Base-by-base conservation (phyloP, 192 early-diverging fungal genomes). In the Coemansia sp. region DNA sequence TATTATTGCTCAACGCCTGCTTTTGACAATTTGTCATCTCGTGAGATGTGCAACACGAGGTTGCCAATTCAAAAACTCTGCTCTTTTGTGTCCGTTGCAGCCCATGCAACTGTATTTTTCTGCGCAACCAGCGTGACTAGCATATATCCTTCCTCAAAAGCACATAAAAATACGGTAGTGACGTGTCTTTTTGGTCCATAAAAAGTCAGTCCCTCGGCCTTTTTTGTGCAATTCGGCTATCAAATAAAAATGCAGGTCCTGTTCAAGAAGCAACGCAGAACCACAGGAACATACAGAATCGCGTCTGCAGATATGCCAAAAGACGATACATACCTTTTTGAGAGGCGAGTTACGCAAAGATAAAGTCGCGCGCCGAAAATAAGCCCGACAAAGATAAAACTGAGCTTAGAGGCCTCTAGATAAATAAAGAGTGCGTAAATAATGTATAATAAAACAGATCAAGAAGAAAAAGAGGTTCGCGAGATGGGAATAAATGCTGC, bases 11-110 rank as follows among this genome's bases (percentile, higher is more conserved):
- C 29, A 32, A 32, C 29, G 29, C 29, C 29, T 32, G 29, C 41
- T 43, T n/a, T 43, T 11, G 15, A 4, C 41, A 37, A 37, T 37
- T 37, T 17, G 17, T 17, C 59, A 60, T 60, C 59, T 60, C 43
- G 47, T 17, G 17, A 49, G 47, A 49, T 49, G 47, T 19, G 47
- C 47, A 15, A 49, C 6, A 49, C 6, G 5, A 19, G 17, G 47
- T 49, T 49, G 47, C 47, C 15, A 49, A 49, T 49, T 49, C 47
- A 49, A 49, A 49, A 32, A 0, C 29, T 32, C 29, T 32, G 29
- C 29, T 32, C 29, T 32, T 32, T 32, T 32, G 29, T 32, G 5
- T 32, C 29, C 6, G 29, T 7, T 6, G 29, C 29, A 27, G 27
- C 27, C 27, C 27, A 27, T 27, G 27, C 27, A 27, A 27, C 4